phyloP scores from a whole-genome alignment of 192 early-diverging fungal species.

The Gigaspora rosea region DNA sequence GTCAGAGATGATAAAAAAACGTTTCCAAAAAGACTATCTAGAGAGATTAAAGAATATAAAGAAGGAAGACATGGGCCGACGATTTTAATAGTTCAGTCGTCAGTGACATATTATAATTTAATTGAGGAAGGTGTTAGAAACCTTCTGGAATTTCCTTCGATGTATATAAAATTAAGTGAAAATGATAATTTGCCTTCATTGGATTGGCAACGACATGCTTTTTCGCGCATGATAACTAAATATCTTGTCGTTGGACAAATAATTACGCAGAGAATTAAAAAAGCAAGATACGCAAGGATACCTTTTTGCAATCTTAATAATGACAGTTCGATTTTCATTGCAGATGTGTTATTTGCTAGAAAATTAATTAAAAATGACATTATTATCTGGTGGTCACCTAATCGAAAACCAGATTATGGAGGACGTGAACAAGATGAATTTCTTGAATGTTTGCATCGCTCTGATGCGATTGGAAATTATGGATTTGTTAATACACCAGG shows the following conservation, averaged over 20 bases:
- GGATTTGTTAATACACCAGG: not conserved
- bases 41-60: conserved; percentile 61
- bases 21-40: conserved; percentile 47
- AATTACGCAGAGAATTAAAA: conserved; percentile 69
- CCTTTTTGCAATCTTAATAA: conserved; percentile 90
- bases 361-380: conserved; percentile 75
- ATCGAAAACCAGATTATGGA: not conserved
- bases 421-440: conserved; percentile 1
- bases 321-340: conserved; percentile 78
- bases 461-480: not conserved
- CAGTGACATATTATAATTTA: conserved; percentile 47
- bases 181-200: conserved; percentile 78
- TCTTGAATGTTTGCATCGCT: not conserved
- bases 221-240: conserved; percentile 73
- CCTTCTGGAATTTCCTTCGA: conserved; percentile 70
- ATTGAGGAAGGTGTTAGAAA: conserved; percentile 51
- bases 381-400: conserved; percentile 69
- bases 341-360: conserved; percentile 86
- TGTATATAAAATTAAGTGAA: conserved; percentile 70
- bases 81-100: conserved; percentile 70
- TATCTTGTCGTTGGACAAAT: conserved; percentile 75
- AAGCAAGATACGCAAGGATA: conserved; percentile 80
- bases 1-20: not conserved
- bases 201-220: conserved; percentile 79
- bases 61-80: conserved; percentile 63